Conservation (phyloP, 2,329 filamentous ascomycete genomes). For the Apiospora koreana region DNA sequence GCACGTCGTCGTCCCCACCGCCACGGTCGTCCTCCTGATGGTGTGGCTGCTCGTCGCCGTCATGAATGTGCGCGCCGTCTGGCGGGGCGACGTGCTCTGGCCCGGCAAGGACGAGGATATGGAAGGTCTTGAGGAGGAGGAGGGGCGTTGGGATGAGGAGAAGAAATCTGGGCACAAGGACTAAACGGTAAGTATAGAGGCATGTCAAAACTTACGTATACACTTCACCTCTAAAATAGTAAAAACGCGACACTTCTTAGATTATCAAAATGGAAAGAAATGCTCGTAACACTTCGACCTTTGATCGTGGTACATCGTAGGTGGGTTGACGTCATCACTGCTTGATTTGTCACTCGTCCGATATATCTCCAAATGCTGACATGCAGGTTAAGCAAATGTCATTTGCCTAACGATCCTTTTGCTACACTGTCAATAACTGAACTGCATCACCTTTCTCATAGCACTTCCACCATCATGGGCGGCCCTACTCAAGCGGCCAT, state of each 20-base stretch:
- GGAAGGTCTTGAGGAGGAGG: neutral
- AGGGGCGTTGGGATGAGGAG: neutral
- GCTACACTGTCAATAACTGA: too few species aligned
- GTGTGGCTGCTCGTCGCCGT: conserved; percentile 52
- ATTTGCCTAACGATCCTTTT: too few species aligned
- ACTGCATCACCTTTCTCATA: neutral
- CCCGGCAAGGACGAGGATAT: conserved; percentile 23
- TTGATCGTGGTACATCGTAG: neutral
- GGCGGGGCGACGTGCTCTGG: conserved; percentile 47
- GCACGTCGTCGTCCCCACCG: conserved; percentile 45
- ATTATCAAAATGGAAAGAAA: neutral
- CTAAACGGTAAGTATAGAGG: neutral
- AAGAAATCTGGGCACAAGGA: neutral
- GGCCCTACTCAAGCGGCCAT: conserved; percentile 19
- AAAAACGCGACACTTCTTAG: too few species aligned
- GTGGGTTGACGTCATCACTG: neutral
- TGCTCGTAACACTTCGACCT: neutral
- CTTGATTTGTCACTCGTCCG: too few species aligned
- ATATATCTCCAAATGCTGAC: neutral
- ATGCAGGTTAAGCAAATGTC: neutral
- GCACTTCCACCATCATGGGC: neutral
- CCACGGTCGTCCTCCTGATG: conserved; percentile 50
- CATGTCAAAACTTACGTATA: too few species aligned
- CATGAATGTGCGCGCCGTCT: conserved; percentile 45
- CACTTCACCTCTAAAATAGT: neutral